These are phyloP conservation scores for Chlamydomonas schloesseri DNA, from an alignment of 139 green algal genomes.

Conservation along the genomic window DNA sequence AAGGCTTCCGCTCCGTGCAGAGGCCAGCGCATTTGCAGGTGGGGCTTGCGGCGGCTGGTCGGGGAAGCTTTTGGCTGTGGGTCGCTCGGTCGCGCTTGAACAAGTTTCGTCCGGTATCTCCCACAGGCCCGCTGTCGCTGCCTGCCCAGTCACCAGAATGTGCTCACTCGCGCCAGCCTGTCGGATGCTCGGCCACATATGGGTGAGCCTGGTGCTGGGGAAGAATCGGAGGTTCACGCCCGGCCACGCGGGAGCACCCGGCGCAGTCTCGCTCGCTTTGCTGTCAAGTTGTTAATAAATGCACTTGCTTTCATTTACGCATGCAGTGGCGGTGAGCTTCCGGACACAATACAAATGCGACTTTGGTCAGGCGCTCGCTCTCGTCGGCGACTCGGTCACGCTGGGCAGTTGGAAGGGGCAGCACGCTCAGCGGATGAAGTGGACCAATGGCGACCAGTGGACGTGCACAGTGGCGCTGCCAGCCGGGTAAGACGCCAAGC, in stretches of 20 bases:
- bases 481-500: no score
- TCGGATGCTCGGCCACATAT: neutral
- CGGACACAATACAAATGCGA: conserved; percentile 16
- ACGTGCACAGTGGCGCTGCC: conserved; percentile 18
- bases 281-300: neutral
- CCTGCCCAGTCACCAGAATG: no score
- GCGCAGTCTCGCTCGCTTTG: no score
- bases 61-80: neutral
- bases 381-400: neutral
- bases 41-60: no score
- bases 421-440: conserved; percentile 4
- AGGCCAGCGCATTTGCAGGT: neutral
- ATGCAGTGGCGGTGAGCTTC: conserved; percentile 7
- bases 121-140: no score
- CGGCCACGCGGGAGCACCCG: no score
- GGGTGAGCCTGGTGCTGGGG: neutral
- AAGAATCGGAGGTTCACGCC: neutral
- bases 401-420: neutral
- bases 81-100: neutral
- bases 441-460: conserved; percentile 2
- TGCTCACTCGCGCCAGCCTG: neutral
- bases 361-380: neutral
- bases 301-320: neutral
- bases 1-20: neutral
- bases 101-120: neutral